Evolutionary conservation across 2,329 filamentous ascomycete genomes (phyloP).

Genomic region (Ramichloridium luteum): DNA sequence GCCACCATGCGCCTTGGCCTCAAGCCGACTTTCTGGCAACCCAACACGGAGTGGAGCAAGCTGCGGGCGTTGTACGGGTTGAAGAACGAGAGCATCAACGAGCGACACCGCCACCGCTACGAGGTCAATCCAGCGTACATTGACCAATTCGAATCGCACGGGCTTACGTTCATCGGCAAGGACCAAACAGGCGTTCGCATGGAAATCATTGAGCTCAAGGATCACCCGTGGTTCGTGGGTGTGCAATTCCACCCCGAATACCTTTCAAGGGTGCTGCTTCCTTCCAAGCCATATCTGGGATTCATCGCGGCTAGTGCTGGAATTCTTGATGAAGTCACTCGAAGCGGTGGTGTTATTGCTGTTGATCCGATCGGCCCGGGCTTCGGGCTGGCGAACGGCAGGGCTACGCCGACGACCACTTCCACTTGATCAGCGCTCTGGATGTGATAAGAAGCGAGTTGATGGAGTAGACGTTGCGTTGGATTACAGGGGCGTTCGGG

Average conservation of each 20-base stretch:
- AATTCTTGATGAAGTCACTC: slow-evolving; percentile 42
- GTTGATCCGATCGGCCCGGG: slow-evolving; percentile 38
- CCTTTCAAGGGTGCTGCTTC: slow-evolving; percentile 59
- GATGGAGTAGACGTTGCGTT: too few species aligned
- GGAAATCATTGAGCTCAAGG: slow-evolving; percentile 70
- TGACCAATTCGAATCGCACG: slow-evolving; percentile 52
- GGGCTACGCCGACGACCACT: too few species aligned
- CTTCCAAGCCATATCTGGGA: slow-evolving; percentile 66
- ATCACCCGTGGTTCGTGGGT: slow-evolving; percentile 75
- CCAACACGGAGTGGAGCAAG: slow-evolving; percentile 63
- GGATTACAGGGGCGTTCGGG: too few species aligned
- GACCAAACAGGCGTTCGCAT: slow-evolving; percentile 67
- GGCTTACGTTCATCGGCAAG: slow-evolving; percentile 66
- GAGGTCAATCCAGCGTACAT: slow-evolving; percentile 78
- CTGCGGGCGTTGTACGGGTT: slow-evolving; percentile 62
- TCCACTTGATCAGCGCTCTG: too few species aligned
- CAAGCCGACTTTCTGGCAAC: slow-evolving; percentile 62
- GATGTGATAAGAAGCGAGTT: too few species aligned
- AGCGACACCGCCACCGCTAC: slow-evolving; percentile 80
- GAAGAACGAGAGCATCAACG: slow-evolving; percentile 35
- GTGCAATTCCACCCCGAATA: slow-evolving; percentile 90
- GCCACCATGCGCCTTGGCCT: slow-evolving; percentile 79
- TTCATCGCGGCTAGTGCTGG: slow-evolving; percentile 70
- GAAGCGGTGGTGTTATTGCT: slow-evolving; percentile 27
- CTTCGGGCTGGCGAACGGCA: too few species aligned